phyloP scores from a whole-genome alignment of 2,329 filamentous ascomycete species.

The Tolypocladium tundrense region DNA sequence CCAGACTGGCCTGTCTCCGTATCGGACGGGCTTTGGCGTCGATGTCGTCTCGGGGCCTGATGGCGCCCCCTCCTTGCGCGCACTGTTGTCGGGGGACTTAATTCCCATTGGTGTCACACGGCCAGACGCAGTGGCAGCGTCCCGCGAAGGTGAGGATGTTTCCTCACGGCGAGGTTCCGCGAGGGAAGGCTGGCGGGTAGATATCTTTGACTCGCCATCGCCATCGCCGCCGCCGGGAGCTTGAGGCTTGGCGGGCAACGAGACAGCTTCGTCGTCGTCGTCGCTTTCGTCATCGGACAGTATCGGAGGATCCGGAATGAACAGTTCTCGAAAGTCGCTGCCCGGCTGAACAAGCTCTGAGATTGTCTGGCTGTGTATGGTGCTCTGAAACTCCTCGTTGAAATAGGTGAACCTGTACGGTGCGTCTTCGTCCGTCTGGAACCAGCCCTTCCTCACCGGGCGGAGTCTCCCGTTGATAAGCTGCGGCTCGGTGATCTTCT shows the following conservation, averaged over 20 bases:
- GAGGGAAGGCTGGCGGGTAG: slow-evolving; percentile 36
- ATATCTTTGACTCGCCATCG: slow-evolving; percentile 30
- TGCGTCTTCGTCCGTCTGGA: slow-evolving; percentile 75
- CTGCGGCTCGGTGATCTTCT: slow-evolving; percentile 89
- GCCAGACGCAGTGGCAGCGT: slow-evolving; percentile 27
- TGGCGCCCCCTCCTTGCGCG: slow-evolving; percentile 8
- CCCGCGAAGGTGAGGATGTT: slow-evolving; percentile 18
- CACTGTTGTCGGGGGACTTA: slow-evolving; percentile 24
- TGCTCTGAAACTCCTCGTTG: slow-evolving; percentile 92
- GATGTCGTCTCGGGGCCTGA: slow-evolving; percentile 10
- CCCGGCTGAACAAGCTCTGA: slow-evolving; percentile 85
- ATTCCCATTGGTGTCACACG: slow-evolving; percentile 35
- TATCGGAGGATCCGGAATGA: slow-evolving; percentile 75
- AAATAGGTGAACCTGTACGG: slow-evolving; percentile 98
- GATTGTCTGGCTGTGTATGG: slow-evolving; percentile 91
- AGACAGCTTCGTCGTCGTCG: slow-evolving; percentile 34
- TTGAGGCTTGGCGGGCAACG: slow-evolving; percentile 13
- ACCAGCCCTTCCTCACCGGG: slow-evolving; percentile 73
- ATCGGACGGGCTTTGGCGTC: slow-evolving; percentile 38
- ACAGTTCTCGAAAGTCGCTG: slow-evolving; percentile 74
- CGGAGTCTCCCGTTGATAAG: slow-evolving; percentile 83
- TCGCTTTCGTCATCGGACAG: slow-evolving; percentile 65
- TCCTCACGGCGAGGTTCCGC: slow-evolving; percentile 18
- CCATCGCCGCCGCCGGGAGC: slow-evolving; percentile 16
- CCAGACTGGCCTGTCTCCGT: slow-evolving; percentile 83